Conservation (phyloP, 2,329 filamentous ascomycete genomes). For the Rhynchosporium agropyri region DNA sequence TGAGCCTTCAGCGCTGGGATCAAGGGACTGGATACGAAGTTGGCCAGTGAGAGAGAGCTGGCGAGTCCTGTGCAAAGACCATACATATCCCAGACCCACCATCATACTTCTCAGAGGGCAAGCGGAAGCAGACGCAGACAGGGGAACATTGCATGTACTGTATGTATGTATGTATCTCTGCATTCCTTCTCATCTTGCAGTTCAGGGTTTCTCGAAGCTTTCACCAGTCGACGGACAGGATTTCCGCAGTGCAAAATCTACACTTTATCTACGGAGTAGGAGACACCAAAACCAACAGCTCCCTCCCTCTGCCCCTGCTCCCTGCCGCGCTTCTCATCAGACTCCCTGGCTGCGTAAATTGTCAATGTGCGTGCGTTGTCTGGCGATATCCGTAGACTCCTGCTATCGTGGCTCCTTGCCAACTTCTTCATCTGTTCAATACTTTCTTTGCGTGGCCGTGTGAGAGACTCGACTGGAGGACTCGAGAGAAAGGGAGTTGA, state of each 20-base stretch:
- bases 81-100: too few species aligned
- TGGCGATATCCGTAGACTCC: slow-evolving; percentile 5
- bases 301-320: slow-evolving; percentile 19
- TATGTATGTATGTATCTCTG: background rate
- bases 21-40: background rate
- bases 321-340: background rate
- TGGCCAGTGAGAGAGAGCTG: slow-evolving; percentile 1
- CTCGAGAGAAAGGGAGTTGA: background rate
- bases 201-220: slow-evolving; percentile 3
- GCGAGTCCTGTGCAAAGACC: slow-evolving; percentile 5
- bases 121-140: background rate
- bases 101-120: too few species aligned
- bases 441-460: slow-evolving; percentile 8
- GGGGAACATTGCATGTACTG: background rate
- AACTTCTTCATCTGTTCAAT: background rate
- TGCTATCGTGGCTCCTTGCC: slow-evolving; percentile 2
- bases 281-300: slow-evolving; percentile 20
- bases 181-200: background rate
- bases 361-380: slow-evolving; percentile 6
- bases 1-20: slow-evolving; percentile 20
- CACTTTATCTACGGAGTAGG: too few species aligned
- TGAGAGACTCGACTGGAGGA: background rate
- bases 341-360: background rate
- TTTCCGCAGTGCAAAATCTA: slow-evolving; percentile 2
- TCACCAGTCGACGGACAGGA: slow-evolving; percentile 20